Conservation (phyloP, 208 protist genomes). For the Leishmania martiniquensis region DNA sequence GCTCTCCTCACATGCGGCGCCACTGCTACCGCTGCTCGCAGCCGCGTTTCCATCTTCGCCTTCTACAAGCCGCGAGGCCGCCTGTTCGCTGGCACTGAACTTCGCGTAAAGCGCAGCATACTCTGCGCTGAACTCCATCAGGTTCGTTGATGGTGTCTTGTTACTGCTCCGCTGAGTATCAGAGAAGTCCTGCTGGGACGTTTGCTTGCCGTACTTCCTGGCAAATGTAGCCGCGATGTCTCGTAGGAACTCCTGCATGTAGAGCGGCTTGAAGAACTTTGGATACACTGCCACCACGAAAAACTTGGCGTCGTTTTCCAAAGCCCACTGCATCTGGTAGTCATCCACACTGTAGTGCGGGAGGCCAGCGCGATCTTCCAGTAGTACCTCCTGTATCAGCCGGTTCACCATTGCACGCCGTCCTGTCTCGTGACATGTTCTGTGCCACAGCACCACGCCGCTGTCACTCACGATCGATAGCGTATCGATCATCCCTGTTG, state of each 20-base stretch:
- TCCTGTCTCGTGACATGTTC: conserved; percentile 49
- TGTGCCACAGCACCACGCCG: conserved; percentile 94
- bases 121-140: conserved; percentile 63
- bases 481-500: conserved; percentile 94
- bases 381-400: conserved; percentile 92
- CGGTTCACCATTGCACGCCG: conserved; percentile 89
- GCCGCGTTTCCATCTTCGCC: conserved; percentile 23
- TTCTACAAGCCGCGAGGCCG: conserved; percentile 30
- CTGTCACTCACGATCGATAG: conserved; percentile 94
- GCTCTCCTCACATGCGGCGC: neutral
- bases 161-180: conserved; percentile 3
- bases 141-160: neutral
- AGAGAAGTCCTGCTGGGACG: conserved; percentile 10
- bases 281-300: conserved; percentile 95
- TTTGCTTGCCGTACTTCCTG: conserved; percentile 52
- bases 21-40: conserved; percentile 2
- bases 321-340: conserved; percentile 92
- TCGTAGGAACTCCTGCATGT: conserved; percentile 90
- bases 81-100: conserved; percentile 55
- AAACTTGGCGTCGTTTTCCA: conserved; percentile 94
- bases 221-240: conserved; percentile 79
- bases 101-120: conserved; percentile 46
- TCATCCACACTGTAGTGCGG: conserved; percentile 66
- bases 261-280: conserved; percentile 85
- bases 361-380: conserved; percentile 92